Conservation (phyloP, 768 basidiomycete species). For the Mrakia gelida region DNA sequence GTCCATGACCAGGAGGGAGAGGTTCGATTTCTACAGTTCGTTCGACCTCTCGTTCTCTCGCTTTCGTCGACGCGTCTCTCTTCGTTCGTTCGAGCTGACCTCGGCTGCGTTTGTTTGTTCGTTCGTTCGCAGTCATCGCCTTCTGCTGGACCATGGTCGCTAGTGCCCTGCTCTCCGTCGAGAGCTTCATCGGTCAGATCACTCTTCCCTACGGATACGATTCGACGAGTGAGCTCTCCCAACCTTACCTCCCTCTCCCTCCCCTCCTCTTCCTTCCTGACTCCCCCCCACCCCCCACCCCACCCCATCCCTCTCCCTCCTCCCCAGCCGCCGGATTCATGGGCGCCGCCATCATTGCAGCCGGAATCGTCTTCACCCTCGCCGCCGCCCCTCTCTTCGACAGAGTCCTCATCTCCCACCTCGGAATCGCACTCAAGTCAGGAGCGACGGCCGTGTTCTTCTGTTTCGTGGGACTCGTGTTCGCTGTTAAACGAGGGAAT, state of each 20-base stretch:
- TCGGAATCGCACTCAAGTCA: neutral
- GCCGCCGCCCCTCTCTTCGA: neutral
- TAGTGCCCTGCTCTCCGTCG: neutral
- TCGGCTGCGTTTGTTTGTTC: too few species aligned
- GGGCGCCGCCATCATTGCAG: neutral
- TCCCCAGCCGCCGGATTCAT: neutral
- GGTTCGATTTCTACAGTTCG: constrained; percentile 4
- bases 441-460: neutral
- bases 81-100: neutral
- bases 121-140: neutral
- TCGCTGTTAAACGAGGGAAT: neutral
- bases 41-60: neutral
- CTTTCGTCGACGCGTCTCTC: neutral
- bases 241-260: neutral
- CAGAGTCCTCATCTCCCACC: neutral
- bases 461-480: neutral
- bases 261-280: neutral
- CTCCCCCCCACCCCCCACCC: neutral
- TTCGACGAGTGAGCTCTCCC: neutral
- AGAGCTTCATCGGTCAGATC: neutral
- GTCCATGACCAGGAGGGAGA: neutral
- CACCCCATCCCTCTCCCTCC: neutral
- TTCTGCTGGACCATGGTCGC: neutral
- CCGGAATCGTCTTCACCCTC: neutral
- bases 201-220: neutral